phyloP scores from a whole-genome alignment of 352 stramenopile species.

The Pythium brassicae region DNA sequence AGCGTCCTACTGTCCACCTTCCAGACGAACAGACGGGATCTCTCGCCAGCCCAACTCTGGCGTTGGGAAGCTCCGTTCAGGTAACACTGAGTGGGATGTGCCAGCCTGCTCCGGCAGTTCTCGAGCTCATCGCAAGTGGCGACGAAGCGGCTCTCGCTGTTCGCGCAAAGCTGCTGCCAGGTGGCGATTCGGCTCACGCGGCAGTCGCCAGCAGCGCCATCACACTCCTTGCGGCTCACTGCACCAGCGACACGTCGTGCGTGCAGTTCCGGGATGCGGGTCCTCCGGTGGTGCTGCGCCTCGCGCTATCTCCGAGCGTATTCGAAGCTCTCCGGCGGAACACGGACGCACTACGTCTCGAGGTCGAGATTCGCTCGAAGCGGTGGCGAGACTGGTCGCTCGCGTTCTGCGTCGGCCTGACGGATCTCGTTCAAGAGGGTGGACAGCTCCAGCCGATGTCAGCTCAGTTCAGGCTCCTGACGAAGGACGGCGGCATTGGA shows the following conservation, averaged over 20 bases:
- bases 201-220: not conserved
- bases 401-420: constrained; percentile 7
- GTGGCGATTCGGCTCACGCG: not conserved
- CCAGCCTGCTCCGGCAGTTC: not conserved
- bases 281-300: not conserved
- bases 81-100: constrained; percentile 7
- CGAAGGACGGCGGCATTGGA: not conserved
- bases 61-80: constrained; percentile 2
- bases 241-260: not conserved
- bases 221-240: constrained; percentile 1
- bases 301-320: constrained; percentile 6
- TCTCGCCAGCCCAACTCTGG: not conserved
- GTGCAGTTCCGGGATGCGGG: not conserved
- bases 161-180: constrained; percentile 1
- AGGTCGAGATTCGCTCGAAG: constrained; percentile 8
- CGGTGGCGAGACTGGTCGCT: constrained; percentile 8
- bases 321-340: constrained; percentile 4
- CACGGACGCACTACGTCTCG: constrained; percentile 4
- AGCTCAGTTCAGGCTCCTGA: constrained; percentile 4
- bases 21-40: not conserved
- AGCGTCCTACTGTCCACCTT: too few relatives aligned
- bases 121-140: not conserved
- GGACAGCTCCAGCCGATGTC: not conserved
- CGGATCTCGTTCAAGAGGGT: not conserved
- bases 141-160: not conserved